These are phyloP conservation scores for Elongisporangium undulatum DNA, from an alignment of 352 stramenopile species.

Conservation along the genomic window DNA sequence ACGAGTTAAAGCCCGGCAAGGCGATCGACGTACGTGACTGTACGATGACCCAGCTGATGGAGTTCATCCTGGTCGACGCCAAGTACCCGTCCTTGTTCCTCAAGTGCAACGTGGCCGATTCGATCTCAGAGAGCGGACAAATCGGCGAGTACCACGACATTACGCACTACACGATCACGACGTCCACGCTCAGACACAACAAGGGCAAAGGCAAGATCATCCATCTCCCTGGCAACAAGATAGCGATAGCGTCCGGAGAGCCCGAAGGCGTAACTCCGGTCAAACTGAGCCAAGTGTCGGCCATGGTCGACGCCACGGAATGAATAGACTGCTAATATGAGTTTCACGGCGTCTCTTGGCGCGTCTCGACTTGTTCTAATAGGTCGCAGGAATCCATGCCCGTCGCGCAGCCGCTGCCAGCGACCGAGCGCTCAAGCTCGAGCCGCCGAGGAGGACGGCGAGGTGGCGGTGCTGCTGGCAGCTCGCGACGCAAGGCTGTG, in stretches of 20 bases:
- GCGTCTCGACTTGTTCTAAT: neutral
- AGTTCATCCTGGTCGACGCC: neutral
- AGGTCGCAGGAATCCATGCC: neutral
- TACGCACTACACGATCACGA: neutral
- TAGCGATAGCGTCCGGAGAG: neutral
- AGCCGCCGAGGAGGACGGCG: slow-evolving; percentile 8
- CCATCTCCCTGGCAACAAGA: neutral
- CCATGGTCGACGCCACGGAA: neutral
- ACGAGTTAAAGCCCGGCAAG: neutral
- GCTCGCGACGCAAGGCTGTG: slow-evolving; percentile 17
- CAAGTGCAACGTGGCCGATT: neutral
- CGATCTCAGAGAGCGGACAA: neutral
- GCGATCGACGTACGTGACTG: neutral
- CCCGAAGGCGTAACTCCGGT: neutral
- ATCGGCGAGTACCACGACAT: neutral
- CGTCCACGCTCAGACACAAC: neutral
- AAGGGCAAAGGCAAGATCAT: neutral
- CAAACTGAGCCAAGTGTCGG: neutral
- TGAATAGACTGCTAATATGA: neutral
- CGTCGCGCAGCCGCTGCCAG: neutral
- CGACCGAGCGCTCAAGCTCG: neutral
- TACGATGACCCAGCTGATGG: neutral
- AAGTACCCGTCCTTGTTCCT: neutral
- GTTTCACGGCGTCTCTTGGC: neutral
- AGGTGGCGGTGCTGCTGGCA: slow-evolving; percentile 16